A percentile compares a stretch with the other conserved stretches of the same genome.
Conservation (phyloP, 352 stramenopile species). For the Pythium grandisporangium region DNA sequence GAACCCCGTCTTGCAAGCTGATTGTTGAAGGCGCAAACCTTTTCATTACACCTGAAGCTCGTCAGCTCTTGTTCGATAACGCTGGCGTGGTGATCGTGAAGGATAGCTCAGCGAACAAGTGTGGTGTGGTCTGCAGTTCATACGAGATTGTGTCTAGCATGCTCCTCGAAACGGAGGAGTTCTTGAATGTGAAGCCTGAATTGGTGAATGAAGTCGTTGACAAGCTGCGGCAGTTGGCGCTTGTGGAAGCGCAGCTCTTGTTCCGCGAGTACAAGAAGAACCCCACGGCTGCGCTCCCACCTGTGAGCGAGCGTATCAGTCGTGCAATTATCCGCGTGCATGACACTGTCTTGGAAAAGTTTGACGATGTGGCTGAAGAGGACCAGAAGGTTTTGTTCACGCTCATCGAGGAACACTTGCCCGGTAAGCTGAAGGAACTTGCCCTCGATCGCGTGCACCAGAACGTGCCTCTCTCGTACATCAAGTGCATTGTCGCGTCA, state of each 20-base stretch:
- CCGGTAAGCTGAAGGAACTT: conserved; percentile 90
- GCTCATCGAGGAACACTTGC: conserved; percentile 89
- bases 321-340: conserved; percentile 94
- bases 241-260: conserved; percentile 94
- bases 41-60: conserved; percentile 77
- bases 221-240: conserved; percentile 89
- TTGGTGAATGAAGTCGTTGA: conserved; percentile 92
- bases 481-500: conserved; percentile 94
- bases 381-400: conserved; percentile 76
- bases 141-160: conserved; percentile 90
- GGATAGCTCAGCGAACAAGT: conserved; percentile 93
- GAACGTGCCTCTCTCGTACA: conserved; percentile 93
- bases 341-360: conserved; percentile 88
- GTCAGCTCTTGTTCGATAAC: conserved; percentile 91
- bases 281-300: conserved; percentile 74
- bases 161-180: conserved; percentile 95
- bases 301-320: conserved; percentile 93
- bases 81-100: conserved; percentile 96
- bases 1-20: conserved; percentile 70
- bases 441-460: conserved; percentile 90
- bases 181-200: conserved; percentile 93
- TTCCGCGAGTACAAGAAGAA: conserved; percentile 96
- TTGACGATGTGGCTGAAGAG: conserved; percentile 87
- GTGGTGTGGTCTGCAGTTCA: conserved; percentile 76
- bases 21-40: conserved; percentile 84